phyloP scores from a whole-genome alignment of 495 filamentous ascomycete genomes.

The Lasiosphaeris hirsuta region DNA sequence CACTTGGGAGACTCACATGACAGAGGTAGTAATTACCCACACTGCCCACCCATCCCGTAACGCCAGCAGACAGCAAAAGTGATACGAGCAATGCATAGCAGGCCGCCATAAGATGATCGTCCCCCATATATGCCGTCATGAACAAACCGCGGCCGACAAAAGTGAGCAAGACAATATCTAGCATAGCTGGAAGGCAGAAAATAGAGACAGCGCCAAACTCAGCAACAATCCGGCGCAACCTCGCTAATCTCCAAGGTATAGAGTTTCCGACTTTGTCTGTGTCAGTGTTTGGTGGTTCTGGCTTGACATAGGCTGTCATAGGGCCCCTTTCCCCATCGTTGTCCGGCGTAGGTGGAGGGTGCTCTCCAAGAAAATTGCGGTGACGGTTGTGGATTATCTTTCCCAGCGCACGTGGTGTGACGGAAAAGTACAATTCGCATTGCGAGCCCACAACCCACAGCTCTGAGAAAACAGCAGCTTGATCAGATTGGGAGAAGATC shows the following conservation, averaged over 20 bases:
- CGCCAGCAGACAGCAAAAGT: constrained; percentile 26
- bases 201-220: constrained; percentile 27
- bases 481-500: constrained; percentile 27
- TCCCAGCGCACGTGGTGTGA: constrained; percentile 21
- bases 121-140: constrained; percentile 30
- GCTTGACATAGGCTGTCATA: constrained; percentile 25
- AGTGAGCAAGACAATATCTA: constrained; percentile 26
- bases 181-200: constrained; percentile 27
- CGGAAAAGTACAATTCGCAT: constrained; percentile 28
- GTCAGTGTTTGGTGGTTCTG: constrained; percentile 9
- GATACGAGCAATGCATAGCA: constrained; percentile 23
- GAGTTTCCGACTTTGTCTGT: neutral
- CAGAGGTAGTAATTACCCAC: constrained; percentile 30
- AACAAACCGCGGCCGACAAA: constrained; percentile 29
- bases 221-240: constrained; percentile 4
- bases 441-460: constrained; percentile 31
- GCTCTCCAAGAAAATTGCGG: constrained; percentile 7
- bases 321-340: constrained; percentile 4
- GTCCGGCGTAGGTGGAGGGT: constrained; percentile 12
- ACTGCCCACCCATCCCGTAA: constrained; percentile 32
- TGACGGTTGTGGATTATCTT: constrained; percentile 23
- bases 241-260: neutral
- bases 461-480: constrained; percentile 30
- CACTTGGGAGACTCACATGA: constrained; percentile 19
- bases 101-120: constrained; percentile 18